These are phyloP conservation scores for Chaetomiaceae sp. DNA, from an alignment of 2,329 filamentous ascomycete genomes.

Conservation along the genomic window DNA sequence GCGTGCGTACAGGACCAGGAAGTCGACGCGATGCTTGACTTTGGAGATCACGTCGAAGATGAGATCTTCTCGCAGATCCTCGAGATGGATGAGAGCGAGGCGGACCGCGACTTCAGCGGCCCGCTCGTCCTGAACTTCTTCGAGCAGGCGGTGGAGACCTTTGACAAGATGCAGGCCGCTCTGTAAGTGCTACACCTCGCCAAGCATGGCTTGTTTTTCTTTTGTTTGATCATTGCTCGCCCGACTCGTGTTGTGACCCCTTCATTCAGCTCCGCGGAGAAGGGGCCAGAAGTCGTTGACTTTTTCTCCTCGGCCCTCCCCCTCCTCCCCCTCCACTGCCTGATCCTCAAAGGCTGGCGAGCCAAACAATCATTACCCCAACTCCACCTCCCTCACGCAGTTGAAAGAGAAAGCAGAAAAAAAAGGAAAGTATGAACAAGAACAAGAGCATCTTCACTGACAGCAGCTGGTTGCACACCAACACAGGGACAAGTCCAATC, in stretches of 20 bases:
- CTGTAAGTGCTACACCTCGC: conserved; percentile 60
- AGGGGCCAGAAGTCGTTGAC: too few species aligned
- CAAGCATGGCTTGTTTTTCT: not conserved
- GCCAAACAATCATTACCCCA: too few species aligned
- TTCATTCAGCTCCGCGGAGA: too few species aligned
- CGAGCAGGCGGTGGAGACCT: conserved; percentile 82
- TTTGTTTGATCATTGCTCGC: not conserved
- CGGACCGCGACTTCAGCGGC: conserved; percentile 79
- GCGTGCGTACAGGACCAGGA: conserved; percentile 10
- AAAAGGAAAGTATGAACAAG: too few species aligned
- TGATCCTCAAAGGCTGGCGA: too few species aligned
- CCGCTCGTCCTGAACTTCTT: conserved; percentile 92
- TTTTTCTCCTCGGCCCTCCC: too few species aligned
- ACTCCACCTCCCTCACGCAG: too few species aligned
- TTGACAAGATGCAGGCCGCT: conserved; percentile 73
- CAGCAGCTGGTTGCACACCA: not conserved
- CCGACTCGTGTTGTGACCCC: too few species aligned
- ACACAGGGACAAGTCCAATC: conserved; percentile 62
- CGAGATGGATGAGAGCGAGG: conserved; percentile 93
- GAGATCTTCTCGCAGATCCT: conserved; percentile 89
- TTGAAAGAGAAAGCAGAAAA: too few species aligned
- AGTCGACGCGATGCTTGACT: conserved; percentile 49
- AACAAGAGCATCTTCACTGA: too few species aligned
- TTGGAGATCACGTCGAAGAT: conserved; percentile 72
- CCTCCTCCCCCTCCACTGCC: too few species aligned